phyloP scores from a whole-genome alignment of 2,329 filamentous ascomycete species.

The Conoideocrella luteorostrata region DNA sequence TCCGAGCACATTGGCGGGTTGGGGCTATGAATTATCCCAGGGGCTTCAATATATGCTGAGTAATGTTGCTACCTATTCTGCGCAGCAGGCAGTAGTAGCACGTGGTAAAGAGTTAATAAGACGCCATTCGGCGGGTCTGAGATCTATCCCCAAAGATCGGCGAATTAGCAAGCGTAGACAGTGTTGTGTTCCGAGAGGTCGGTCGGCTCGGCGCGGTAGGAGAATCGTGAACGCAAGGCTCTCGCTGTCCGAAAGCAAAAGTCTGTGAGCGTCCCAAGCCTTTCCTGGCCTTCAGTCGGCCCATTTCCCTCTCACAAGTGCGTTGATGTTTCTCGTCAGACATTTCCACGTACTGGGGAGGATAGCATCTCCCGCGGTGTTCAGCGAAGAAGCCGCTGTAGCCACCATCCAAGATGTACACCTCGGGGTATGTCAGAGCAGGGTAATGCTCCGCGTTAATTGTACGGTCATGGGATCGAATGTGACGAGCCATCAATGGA shows the following conservation, averaged over 20 bases:
- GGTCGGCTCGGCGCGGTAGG: conserved; percentile 47
- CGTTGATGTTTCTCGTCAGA: conserved; percentile 82
- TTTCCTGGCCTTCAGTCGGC: conserved; percentile 82
- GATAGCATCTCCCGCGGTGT: conserved; percentile 75
- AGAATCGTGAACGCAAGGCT: conserved; percentile 49
- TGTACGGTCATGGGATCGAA: conserved; percentile 81
- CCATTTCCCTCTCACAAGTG: conserved; percentile 91
- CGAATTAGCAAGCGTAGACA: conserved; percentile 39
- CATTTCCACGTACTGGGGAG: conserved; percentile 97
- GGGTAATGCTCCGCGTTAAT: conserved; percentile 84
- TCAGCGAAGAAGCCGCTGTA: conserved; percentile 89
- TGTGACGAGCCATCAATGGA: conserved; percentile 90
- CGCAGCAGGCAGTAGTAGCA: conserved; percentile 20
- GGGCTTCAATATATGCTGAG: conserved; percentile 18
- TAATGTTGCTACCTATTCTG: conserved; percentile 14
- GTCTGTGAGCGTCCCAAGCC: conserved; percentile 85
- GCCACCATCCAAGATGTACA: conserved; percentile 94
- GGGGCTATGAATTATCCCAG: not conserved
- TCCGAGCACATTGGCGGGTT: conserved; percentile 3
- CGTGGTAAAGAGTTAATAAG: conserved; percentile 41
- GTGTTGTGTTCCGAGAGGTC: conserved; percentile 31
- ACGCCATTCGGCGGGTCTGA: conserved; percentile 55
- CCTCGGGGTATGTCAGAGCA: conserved; percentile 84
- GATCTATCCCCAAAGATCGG: conserved; percentile 42
- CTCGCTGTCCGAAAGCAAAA: conserved; percentile 83